phyloP scores from a whole-genome alignment of 768 basidiomycete species.

The Psilocybe cubensis region DNA sequence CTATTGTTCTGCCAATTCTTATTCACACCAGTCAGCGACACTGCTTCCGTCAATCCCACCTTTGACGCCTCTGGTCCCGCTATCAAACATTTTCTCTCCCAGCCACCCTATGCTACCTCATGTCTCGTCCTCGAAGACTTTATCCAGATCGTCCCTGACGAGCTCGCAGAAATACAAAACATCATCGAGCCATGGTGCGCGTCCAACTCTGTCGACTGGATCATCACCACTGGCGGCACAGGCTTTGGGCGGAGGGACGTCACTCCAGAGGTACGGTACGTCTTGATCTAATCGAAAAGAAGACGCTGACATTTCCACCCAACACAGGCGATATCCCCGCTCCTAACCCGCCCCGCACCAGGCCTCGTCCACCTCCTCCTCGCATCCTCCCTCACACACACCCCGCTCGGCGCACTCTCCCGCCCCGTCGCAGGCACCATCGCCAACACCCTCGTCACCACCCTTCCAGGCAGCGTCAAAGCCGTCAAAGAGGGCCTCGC shows the following conservation, averaged over 20 bases:
- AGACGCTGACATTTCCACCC: neutral
- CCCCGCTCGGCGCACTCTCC: slow-evolving; percentile 80
- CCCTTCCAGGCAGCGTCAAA: slow-evolving; percentile 85
- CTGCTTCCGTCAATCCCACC: slow-evolving; percentile 48
- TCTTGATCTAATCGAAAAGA: neutral
- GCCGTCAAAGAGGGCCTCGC: slow-evolving; percentile 82
- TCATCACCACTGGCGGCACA: slow-evolving; percentile 87
- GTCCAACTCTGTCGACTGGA: slow-evolving; percentile 60
- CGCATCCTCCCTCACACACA: slow-evolving; percentile 68
- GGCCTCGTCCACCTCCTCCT: slow-evolving; percentile 80
- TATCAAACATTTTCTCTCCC: slow-evolving; percentile 53
- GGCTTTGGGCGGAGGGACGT: slow-evolving; percentile 81
- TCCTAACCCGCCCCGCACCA: slow-evolving; percentile 69
- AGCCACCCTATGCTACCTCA: slow-evolving; percentile 13
- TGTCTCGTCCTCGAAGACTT: slow-evolving; percentile 28
- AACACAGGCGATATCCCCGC: slow-evolving; percentile 56
- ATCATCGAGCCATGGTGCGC: slow-evolving; percentile 50
- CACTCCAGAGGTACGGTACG: slow-evolving; percentile 76
- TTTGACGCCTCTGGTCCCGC: slow-evolving; percentile 70
- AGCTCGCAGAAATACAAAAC: slow-evolving; percentile 51
- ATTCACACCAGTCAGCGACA: slow-evolving; percentile 68
- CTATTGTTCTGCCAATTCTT: neutral
- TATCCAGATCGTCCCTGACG: slow-evolving; percentile 66
- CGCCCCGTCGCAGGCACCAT: slow-evolving; percentile 82
- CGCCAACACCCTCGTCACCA: slow-evolving; percentile 68